Evolutionary conservation across 2,329 filamentous ascomycete genomes (phyloP).

Genomic region (Clonostachys rhizophaga): DNA sequence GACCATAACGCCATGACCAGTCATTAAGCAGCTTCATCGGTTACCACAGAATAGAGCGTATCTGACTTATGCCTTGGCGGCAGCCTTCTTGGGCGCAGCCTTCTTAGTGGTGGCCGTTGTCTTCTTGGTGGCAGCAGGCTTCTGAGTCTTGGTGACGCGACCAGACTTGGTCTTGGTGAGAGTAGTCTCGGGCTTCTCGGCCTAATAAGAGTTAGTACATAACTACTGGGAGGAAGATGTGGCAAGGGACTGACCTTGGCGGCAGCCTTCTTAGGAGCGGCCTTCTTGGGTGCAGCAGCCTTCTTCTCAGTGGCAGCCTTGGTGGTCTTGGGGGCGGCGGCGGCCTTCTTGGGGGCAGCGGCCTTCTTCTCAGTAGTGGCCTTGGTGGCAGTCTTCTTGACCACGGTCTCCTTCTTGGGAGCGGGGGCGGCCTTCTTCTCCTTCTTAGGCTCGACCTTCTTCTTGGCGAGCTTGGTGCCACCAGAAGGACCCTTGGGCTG

Average conservation of each 20-base stretch:
- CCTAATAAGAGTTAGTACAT: conserved; percentile 9
- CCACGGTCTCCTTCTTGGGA: conserved; percentile 23
- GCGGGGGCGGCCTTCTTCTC: conserved; percentile 24
- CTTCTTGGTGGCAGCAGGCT: conserved; percentile 38
- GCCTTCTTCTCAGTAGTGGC: conserved; percentile 20
- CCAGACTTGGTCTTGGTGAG: conserved; percentile 83
- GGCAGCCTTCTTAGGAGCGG: conserved; percentile 26
- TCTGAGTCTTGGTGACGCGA: conserved; percentile 68
- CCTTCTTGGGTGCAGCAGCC: conserved; percentile 35
- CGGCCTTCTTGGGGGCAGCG: conserved; percentile 21
- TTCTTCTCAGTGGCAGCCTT: conserved; percentile 12
- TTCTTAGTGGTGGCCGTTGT: conserved; percentile 45
- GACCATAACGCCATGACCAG: conserved; percentile 3
- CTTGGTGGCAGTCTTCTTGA: conserved; percentile 46
- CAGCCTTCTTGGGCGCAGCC: conserved; percentile 29
- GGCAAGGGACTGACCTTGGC: conserved; percentile 33
- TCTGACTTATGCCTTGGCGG: conserved; percentile 2
- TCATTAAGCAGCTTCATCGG: conserved; percentile 5
- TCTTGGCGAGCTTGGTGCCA: conserved; percentile 89
- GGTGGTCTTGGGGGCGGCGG: conserved; percentile 17
- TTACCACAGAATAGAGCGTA: not conserved
- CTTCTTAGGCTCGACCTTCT: conserved; percentile 42
- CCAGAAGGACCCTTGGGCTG: conserved; percentile 91
- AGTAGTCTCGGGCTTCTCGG: conserved; percentile 62
- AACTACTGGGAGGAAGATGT: not conserved